phyloP scores from a whole-genome alignment of 2,329 filamentous ascomycete genomes.

The Ramularia collo-cygni region DNA sequence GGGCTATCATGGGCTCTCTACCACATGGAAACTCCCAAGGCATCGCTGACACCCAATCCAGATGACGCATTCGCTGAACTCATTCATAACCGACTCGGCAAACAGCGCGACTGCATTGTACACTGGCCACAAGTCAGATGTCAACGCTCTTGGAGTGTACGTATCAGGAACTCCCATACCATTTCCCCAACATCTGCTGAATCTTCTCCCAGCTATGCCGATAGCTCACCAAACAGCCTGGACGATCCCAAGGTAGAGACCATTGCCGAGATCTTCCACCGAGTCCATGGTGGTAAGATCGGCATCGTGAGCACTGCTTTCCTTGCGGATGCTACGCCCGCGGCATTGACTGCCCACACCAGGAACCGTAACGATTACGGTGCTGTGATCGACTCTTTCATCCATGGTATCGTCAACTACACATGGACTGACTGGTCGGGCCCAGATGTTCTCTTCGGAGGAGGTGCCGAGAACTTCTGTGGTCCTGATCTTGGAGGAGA shows the following conservation, averaged over 20 bases:
- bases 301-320: constrained; percentile 71
- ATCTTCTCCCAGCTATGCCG: constrained; percentile 41
- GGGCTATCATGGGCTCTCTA: too few relatives aligned
- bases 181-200: too few relatives aligned
- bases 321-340: constrained; percentile 75
- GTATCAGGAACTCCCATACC: not conserved
- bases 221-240: constrained; percentile 64
- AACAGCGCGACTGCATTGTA: constrained; percentile 79
- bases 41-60: too few relatives aligned
- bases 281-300: constrained; percentile 56
- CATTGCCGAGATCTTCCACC: constrained; percentile 69
- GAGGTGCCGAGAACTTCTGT: constrained; percentile 75
- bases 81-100: constrained; percentile 79
- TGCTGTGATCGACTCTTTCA: constrained; percentile 65
- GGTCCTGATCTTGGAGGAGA: constrained; percentile 45
- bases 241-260: constrained; percentile 85
- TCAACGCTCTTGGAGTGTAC: constrained; percentile 65
- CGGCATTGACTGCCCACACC: constrained; percentile 66
- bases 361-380: constrained; percentile 63
- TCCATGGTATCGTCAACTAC: constrained; percentile 72
- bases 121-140: constrained; percentile 74
- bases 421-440: constrained; percentile 69
- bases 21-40: too few relatives aligned
- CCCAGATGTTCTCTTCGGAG: constrained; percentile 72
- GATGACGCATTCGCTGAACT: constrained; percentile 80